These are phyloP conservation scores for Calonectria montana DNA, from an alignment of 2,329 filamentous ascomycete species.

Conservation along the genomic window DNA sequence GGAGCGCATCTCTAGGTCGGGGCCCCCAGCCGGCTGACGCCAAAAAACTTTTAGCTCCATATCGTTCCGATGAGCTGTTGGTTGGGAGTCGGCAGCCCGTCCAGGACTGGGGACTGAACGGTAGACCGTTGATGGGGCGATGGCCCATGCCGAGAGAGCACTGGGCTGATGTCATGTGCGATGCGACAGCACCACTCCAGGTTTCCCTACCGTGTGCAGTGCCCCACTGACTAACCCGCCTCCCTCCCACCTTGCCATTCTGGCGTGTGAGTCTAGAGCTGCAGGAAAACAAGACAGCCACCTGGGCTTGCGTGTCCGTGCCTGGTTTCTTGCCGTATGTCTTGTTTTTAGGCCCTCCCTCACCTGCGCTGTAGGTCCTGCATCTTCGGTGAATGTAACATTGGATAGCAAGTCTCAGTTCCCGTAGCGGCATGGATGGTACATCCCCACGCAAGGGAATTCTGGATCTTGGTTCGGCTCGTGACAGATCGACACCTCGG, in stretches of 20 bases:
- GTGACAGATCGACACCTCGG: background rate
- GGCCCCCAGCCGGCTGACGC: background rate
- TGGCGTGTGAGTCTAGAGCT: background rate
- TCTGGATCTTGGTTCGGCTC: background rate
- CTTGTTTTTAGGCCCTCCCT: background rate
- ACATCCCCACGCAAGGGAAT: background rate
- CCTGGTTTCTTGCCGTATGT: background rate
- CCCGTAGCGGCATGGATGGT: background rate
- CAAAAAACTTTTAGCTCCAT: background rate
- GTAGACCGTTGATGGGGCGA: constrained; percentile 7
- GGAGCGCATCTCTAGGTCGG: constrained; percentile 4
- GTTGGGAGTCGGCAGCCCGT: background rate
- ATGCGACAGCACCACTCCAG: background rate
- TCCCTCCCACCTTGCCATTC: background rate
- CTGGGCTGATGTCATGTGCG: constrained; percentile 17
- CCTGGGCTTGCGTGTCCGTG: background rate
- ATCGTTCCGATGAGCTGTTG: background rate
- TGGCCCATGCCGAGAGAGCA: background rate
- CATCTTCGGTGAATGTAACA: background rate
- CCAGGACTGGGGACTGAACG: background rate
- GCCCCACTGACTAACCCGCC: background rate
- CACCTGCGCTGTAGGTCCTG: background rate
- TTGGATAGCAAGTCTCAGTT: background rate
- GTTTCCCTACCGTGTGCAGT: background rate
- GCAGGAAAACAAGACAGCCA: constrained; percentile 6